Evolutionary conservation across 768 basidiomycete species (phyloP), one percentile per base, ranked within the genome.

Genomic region (Pilatotrama ljubarskyi): DNA sequence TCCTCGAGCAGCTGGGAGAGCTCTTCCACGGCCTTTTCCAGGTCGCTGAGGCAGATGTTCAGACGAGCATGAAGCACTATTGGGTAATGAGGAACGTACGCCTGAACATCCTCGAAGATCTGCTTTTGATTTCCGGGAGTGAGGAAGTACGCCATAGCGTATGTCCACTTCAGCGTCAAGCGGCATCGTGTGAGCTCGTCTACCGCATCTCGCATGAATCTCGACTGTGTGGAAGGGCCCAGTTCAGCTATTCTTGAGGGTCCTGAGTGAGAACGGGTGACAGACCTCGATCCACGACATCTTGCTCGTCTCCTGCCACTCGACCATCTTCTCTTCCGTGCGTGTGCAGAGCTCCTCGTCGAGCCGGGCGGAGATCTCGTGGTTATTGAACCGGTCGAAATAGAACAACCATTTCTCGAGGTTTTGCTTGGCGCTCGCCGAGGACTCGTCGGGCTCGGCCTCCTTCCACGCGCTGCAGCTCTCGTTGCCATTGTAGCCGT

Each of bases 321-420:
- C 93, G 72, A 97, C 92, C 95, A 98, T 98, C 86, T 98, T 98
- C 84, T 95, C 95, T 81, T 97, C 95, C 13, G 96, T 97, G 76
- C 94, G 93, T 57, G 83, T 82, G 74, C 94, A 95, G 20, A 98
- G 79, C 63, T 96, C 93, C 17, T 91, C 73, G 26, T 96, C 94
- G 49, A 99, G 87, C 73, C 93, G 95, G 32, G 95, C 93, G 17
- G 95, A 97, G 72, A 97, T 93, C 71, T 99, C 97, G 77, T 99
- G 97, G 74, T 99, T 99, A 13, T 96, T 93, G 91, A 93, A 99
- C 47, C 97, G 91, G 73, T 97, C 98, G 78, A 98, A 99, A 77
- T 98, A 99, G 61, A 70, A 70, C 14, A 72, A 64, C 71, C 71
- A 72, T 51, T 68, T 68, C 50, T 70, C 66, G 17, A 72, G 66